Conservation (phyloP, 1,284 basidiomycete species). For the Pascua sp. region DNA sequence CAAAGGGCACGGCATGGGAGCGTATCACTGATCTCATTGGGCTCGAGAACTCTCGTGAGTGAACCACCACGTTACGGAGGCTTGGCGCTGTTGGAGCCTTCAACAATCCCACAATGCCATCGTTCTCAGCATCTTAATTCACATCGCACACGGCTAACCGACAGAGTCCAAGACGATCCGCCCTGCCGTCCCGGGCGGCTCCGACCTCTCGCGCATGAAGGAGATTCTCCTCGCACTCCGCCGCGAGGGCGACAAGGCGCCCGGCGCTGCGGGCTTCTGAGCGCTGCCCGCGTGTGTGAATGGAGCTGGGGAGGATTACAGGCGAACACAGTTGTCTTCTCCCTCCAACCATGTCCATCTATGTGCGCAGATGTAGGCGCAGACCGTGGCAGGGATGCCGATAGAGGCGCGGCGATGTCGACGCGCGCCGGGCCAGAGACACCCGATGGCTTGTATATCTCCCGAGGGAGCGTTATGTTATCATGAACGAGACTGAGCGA, state of each 20-base stretch:
- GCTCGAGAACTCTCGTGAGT: constrained; percentile 78
- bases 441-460: no score
- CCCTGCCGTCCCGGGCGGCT: constrained; percentile 78
- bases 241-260: constrained; percentile 83
- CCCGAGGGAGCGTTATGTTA: no score
- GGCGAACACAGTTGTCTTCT: no score
- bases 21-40: constrained; percentile 84
- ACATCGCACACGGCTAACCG: neutral
- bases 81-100: neutral
- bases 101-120: neutral
- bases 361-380: no score
- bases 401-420: no score
- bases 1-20: constrained; percentile 92
- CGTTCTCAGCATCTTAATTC: neutral
- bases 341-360: no score
- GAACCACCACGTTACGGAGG: no score
- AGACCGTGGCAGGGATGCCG: no score
- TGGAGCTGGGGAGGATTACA: no score
- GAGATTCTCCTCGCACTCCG: constrained; percentile 81
- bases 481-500: no score
- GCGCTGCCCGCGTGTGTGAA: neutral
- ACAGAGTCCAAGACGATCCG: constrained; percentile 86
- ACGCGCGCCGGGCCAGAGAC: no score
- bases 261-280: constrained; percentile 85
- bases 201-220: constrained; percentile 84